A percentile compares a stretch with the other conserved stretches of the same genome.
phyloP scores from a whole-genome alignment of 768 basidiomycete species.

The Lentinula lateritia region DNA sequence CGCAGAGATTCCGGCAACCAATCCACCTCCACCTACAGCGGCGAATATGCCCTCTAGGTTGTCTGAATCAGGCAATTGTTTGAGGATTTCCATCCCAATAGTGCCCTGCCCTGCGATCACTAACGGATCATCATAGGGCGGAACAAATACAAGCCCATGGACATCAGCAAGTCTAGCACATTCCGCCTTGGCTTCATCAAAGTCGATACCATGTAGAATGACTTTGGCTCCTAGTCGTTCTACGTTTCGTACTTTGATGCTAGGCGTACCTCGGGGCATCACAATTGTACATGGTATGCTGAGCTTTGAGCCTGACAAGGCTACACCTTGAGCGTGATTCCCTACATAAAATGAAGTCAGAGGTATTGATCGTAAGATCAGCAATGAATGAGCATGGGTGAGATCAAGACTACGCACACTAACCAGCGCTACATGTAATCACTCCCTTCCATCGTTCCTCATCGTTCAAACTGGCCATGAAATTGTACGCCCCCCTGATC shows the following conservation, averaged over 20 bases:
- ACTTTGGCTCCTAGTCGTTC: slow-evolving; percentile 94
- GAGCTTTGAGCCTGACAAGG: slow-evolving; percentile 84
- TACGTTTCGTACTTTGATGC: slow-evolving; percentile 95
- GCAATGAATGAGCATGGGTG: slow-evolving; percentile 7
- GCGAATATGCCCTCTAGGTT: slow-evolving; percentile 81
- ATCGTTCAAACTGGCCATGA: slow-evolving; percentile 84
- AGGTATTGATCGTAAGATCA: neutral
- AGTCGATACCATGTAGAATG: slow-evolving; percentile 85
- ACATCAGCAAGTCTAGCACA: slow-evolving; percentile 77
- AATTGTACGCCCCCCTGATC: slow-evolving; percentile 96
- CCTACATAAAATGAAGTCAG: slow-evolving; percentile 41
- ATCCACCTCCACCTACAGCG: slow-evolving; percentile 91
- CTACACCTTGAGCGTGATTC: slow-evolving; percentile 98
- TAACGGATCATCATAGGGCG: slow-evolving; percentile 95
- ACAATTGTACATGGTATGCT: slow-evolving; percentile 97
- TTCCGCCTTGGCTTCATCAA: slow-evolving; percentile 94
- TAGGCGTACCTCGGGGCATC: slow-evolving; percentile 92
- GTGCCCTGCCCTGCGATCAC: slow-evolving; percentile 98
- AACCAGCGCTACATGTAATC: slow-evolving; percentile 96
- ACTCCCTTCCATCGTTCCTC: slow-evolving; percentile 98
- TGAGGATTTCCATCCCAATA: slow-evolving; percentile 89
- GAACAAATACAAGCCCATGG: slow-evolving; percentile 84
- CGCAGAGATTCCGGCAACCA: slow-evolving; percentile 84
- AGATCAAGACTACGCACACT: slow-evolving; percentile 48
- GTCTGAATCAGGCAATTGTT: slow-evolving; percentile 76